Percentiles rank a stretch among this genome's conserved stretches.
Conservation (phyloP, 768 basidiomycete species). For the Kwoniella dejecticola region DNA sequence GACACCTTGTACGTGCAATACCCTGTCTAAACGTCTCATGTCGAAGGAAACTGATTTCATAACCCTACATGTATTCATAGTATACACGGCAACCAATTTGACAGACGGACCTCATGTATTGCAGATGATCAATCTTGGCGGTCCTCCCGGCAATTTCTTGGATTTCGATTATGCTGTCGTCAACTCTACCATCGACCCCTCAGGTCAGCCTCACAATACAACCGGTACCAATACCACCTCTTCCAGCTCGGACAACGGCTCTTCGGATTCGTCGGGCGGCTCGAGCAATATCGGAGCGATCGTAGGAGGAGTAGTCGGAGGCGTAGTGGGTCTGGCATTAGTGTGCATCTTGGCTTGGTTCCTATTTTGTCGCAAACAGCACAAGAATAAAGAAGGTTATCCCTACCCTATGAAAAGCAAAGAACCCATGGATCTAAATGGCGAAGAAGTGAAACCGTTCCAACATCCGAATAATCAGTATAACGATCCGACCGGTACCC, state of each 20-base stretch:
- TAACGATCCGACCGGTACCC: not conserved
- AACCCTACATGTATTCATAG: no score
- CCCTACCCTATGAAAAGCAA: not conserved
- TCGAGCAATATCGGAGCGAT: conserved; percentile 36
- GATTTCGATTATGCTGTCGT: conserved; percentile 27
- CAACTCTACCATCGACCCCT: conserved; percentile 19
- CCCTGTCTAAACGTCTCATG: not conserved
- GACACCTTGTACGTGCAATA: conserved; percentile 9
- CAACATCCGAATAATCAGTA: not conserved
- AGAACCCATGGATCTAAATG: conserved; percentile 17
- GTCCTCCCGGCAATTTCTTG: not conserved
- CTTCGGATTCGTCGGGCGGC: not conserved
- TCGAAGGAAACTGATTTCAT: not conserved
- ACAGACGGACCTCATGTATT: conserved; percentile 22
- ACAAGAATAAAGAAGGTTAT: conserved; percentile 6
- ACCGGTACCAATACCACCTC: conserved; percentile 15
- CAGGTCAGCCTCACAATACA: not conserved
- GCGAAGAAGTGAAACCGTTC: conserved; percentile 31
- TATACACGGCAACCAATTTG: conserved; percentile 23
- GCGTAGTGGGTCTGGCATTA: conserved; percentile 40
- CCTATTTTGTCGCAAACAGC: conserved; percentile 11
- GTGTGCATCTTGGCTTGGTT: conserved; percentile 33
- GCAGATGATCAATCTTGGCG: conserved; percentile 23
- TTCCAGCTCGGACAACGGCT: not conserved
- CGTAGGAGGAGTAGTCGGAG: conserved; percentile 40